Evolutionary conservation across 257 asterid species (phyloP).

Genomic region (Striga asiatica): DNA sequence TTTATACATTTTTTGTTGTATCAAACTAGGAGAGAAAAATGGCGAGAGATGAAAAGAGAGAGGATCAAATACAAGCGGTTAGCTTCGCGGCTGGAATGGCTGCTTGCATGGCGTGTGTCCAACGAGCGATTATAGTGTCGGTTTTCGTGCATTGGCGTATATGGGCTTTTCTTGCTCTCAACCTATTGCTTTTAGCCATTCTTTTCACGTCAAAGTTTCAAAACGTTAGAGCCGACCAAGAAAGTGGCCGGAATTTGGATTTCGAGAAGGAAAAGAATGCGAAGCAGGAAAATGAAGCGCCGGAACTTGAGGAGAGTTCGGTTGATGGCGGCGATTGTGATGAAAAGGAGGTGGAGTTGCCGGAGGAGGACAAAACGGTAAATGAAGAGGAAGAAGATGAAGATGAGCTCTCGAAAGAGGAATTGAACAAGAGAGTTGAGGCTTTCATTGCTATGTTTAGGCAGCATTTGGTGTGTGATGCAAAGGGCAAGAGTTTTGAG

Average conservation of each 20-base stretch:
- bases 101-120: conserved; percentile 67
- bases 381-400: conserved; percentile 4
- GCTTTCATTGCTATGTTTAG: conserved; percentile 87
- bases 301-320: too few species aligned
- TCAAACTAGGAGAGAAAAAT: background rate
- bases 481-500: conserved; percentile 29
- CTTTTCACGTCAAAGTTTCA: conserved; percentile 54
- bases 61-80: conserved; percentile 49
- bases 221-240: conserved; percentile 6
- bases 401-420: conserved; percentile 59
- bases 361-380: background rate
- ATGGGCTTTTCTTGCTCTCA: conserved; percentile 74
- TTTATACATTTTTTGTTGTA: background rate
- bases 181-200: conserved; percentile 73
- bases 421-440: conserved; percentile 71
- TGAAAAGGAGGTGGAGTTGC: background rate
- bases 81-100: conserved; percentile 90
- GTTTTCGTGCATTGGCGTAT: conserved; percentile 71
- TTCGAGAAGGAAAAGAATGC: conserved; percentile 13
- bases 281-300: too few species aligned
- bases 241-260: conserved; percentile 5
- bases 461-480: conserved; percentile 82
- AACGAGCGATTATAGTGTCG: conserved; percentile 46
- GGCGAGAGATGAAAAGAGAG: conserved; percentile 32
- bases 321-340: too few species aligned